Evolutionary conservation across 148 eudicot species (phyloP).

Genomic region (Talinum fruticosum): DNA sequence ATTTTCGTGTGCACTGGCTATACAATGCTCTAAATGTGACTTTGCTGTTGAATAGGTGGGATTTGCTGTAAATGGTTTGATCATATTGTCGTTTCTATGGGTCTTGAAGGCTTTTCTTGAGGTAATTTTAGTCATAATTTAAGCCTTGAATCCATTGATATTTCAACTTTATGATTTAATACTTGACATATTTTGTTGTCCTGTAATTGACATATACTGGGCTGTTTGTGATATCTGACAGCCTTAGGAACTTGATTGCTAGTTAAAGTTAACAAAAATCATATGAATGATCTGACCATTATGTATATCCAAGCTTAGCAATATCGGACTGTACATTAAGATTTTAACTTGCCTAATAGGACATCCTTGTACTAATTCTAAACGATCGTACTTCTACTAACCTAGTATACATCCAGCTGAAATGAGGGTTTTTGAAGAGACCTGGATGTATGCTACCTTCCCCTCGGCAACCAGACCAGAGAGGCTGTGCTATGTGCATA

Average conservation of each 20-base stretch:
- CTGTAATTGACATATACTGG: not conserved
- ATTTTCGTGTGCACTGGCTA: not conserved
- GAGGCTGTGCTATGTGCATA: no score
- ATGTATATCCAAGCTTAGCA: not conserved
- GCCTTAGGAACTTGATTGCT: not conserved
- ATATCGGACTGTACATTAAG: not conserved
- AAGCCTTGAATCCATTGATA: not conserved
- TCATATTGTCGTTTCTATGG: slow-evolving; percentile 87
- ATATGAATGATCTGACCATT: not conserved
- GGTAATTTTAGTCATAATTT: slow-evolving; percentile 39
- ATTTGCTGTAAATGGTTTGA: slow-evolving; percentile 83
- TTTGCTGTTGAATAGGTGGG: slow-evolving; percentile 55
- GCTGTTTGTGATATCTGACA: not conserved
- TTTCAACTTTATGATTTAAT: not conserved
- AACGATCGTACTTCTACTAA: not conserved
- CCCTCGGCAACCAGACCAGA: not conserved
- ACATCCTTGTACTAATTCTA: not conserved
- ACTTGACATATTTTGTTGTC: not conserved
- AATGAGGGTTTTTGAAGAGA: not conserved
- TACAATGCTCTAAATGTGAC: not conserved
- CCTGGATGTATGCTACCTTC: not conserved
- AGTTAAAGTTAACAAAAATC: not conserved
- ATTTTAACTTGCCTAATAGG: no score
- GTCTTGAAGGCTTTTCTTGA: slow-evolving; percentile 90
- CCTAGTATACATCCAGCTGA: no score